Evolutionary conservation across 352 stramenopile genomes (phyloP).

Genomic region (Phytophthora citrophthora): DNA sequence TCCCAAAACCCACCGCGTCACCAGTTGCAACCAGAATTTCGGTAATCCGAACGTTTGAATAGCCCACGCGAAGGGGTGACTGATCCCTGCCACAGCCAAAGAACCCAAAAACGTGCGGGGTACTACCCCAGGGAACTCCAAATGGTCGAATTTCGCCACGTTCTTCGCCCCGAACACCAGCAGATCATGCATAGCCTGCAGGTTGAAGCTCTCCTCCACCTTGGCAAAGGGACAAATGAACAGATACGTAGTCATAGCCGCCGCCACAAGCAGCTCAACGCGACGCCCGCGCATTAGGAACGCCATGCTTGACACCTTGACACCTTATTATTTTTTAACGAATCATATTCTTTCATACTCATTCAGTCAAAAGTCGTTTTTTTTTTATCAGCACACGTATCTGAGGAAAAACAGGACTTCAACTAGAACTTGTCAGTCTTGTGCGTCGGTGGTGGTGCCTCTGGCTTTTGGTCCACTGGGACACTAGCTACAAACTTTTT

Average conservation of each 20-base stretch:
- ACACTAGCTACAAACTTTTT: slow-evolving; percentile 74
- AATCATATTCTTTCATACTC: neutral
- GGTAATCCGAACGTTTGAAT: slow-evolving; percentile 26
- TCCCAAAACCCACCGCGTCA: slow-evolving; percentile 66
- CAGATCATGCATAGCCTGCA: slow-evolving; percentile 98
- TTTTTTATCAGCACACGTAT: too few relatives aligned
- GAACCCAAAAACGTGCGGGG: slow-evolving; percentile 96
- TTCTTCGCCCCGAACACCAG: slow-evolving; percentile 70
- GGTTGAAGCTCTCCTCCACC: slow-evolving; percentile 98
- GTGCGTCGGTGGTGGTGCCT: neutral
- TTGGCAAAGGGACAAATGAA: slow-evolving; percentile 80
- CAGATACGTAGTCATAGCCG: slow-evolving; percentile 52
- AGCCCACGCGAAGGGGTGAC: slow-evolving; percentile 50
- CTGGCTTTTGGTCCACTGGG: slow-evolving; percentile 17
- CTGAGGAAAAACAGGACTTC: neutral
- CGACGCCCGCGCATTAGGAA: slow-evolving; percentile 36
- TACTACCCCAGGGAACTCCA: slow-evolving; percentile 98
- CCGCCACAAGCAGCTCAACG: slow-evolving; percentile 48
- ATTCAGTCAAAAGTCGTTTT: too few relatives aligned
- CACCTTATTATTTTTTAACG: neutral
- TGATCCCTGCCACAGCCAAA: slow-evolving; percentile 59
- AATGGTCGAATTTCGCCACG: slow-evolving; percentile 94
- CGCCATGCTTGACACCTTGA: neutral
- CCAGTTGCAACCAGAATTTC: slow-evolving; percentile 68
- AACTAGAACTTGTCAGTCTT: neutral